Evolutionary conservation across 1,139 yeast genomes (phyloP).

Genomic region (Candida tunisiensis): DNA sequence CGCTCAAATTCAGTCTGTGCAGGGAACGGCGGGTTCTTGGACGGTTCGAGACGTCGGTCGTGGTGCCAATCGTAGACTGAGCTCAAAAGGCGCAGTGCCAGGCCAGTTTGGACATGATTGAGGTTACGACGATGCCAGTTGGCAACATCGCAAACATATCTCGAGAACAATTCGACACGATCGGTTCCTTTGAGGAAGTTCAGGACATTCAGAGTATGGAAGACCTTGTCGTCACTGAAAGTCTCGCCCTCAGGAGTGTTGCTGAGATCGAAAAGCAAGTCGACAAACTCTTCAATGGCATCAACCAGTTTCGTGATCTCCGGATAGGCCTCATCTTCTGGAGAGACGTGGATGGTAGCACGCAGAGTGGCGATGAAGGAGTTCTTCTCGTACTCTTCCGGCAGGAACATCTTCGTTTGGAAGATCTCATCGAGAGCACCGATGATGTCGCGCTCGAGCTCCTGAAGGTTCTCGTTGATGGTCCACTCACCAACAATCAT

Average conservation of each 20-base stretch:
- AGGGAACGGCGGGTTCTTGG: conserved; percentile 57
- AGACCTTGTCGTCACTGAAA: conserved; percentile 74
- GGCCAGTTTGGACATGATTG: conserved; percentile 69
- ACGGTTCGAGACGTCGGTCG: conserved; percentile 36
- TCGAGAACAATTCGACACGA: conserved; percentile 65
- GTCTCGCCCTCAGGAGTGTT: conserved; percentile 71
- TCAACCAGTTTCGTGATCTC: conserved; percentile 36
- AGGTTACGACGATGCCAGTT: conserved; percentile 43
- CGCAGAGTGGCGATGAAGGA: conserved; percentile 36
- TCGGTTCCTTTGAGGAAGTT: conserved; percentile 66
- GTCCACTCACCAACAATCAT: conserved; percentile 51
- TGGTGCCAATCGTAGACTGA: conserved; percentile 67
- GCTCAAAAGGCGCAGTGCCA: conserved; percentile 63
- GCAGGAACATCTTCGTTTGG: conserved; percentile 34
- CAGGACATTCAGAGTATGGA: conserved; percentile 61
- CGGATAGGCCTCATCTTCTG: conserved; percentile 49
- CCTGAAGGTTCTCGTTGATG: conserved; percentile 21
- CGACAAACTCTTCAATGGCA: conserved; percentile 45
- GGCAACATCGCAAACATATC: conserved; percentile 61
- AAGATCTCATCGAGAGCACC: conserved; percentile 48
- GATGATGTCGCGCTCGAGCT: conserved; percentile 29
- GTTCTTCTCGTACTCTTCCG: conserved; percentile 37
- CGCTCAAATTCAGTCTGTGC: conserved; percentile 69
- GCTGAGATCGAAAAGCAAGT: conserved; percentile 48
- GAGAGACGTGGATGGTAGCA: conserved; percentile 35